Base-by-base conservation (phyloP, 2,329 filamentous ascomycete genomes). In the Fusarium guadeloupense region DNA sequence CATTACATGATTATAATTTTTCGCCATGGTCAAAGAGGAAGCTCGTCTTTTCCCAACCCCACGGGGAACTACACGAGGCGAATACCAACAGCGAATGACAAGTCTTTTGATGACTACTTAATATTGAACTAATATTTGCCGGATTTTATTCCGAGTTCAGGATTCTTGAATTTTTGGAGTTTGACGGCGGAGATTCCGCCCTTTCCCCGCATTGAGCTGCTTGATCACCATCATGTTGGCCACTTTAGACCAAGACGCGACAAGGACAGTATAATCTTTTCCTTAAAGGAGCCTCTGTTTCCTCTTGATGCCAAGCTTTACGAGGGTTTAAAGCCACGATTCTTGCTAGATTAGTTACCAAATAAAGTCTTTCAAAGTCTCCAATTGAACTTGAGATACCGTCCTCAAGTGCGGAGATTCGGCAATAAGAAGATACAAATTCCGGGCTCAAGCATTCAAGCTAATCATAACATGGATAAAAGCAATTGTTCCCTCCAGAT, bases 1-100 rank as follows among this genome's bases (percentile, higher is more conserved):
- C 46, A 33, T 42, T 33, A 37, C 54, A 37, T 53, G 39, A 37
- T 52, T 33, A 52, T 51, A 19, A 21, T 17, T 21, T 13, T 17
- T 33, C 40, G 9, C 42, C 21, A 23, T 37, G 5, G 20, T 54
- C 35, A 54, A 59, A 59, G 10, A 47, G 55, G 55, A 59, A 59
- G 55, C 55, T 59, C 54, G 26, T 59, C 37, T 40, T 46, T 54
- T 47, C 46, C 46, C 37, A 38, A 54, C 54, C 54, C 55, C 55
- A 59, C 54, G 55, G 55, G 54, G 55, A 45, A 59, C 7, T 49
- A 6, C 41, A 51, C 23, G 40, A 51, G 47, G 33, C 30, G 17
- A 37, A 26, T 44, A 34, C 39, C 39, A 34, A 7, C 25, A 43
- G 28, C 54, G 46, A 59, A 59, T 59, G 30, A 23, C 30, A 37